Evolutionary conservation across 2,329 filamentous ascomycete genomes (phyloP).

Genomic region (Verticillium dahliae): DNA sequence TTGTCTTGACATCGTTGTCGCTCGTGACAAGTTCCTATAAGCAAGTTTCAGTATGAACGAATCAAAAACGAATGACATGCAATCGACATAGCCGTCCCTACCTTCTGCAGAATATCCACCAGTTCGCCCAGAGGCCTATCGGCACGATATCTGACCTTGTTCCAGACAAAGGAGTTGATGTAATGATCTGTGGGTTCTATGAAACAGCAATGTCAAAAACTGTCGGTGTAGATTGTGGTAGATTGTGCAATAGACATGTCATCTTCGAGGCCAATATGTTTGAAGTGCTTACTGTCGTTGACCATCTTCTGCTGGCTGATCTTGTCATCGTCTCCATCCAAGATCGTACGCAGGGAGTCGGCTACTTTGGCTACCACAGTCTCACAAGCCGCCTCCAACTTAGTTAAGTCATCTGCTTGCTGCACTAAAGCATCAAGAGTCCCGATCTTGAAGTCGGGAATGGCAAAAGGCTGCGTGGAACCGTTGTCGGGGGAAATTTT

Average conservation of each 20-base stretch:
- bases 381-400: conserved; percentile 76
- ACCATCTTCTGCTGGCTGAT: conserved; percentile 84
- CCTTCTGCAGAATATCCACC: conserved; percentile 83
- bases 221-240: not conserved
- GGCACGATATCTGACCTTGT: conserved; percentile 93
- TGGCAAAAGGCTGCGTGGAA: conserved; percentile 67
- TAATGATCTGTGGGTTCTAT: conserved; percentile 94
- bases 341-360: conserved; percentile 74
- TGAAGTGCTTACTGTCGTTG: conserved; percentile 69
- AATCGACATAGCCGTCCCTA: conserved; percentile 21
- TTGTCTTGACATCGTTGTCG: conserved; percentile 92
- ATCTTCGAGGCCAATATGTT: not conserved
- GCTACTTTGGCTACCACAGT: conserved; percentile 81
- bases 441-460: conserved; percentile 96
- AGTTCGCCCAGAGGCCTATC: conserved; percentile 86
- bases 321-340: conserved; percentile 80
- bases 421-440: conserved; percentile 92
- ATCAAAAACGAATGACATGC: not conserved
- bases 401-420: conserved; percentile 89
- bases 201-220: conserved; percentile 1
- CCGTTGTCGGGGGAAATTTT: conserved; percentile 71
- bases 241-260: not conserved
- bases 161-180: conserved; percentile 84
- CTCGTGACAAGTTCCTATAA: conserved; percentile 77
- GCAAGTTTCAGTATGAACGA: not conserved